Evolutionary conservation across 2,329 filamentous ascomycete species (phyloP).

Genomic region (Colletotrichum tabaci): DNA sequence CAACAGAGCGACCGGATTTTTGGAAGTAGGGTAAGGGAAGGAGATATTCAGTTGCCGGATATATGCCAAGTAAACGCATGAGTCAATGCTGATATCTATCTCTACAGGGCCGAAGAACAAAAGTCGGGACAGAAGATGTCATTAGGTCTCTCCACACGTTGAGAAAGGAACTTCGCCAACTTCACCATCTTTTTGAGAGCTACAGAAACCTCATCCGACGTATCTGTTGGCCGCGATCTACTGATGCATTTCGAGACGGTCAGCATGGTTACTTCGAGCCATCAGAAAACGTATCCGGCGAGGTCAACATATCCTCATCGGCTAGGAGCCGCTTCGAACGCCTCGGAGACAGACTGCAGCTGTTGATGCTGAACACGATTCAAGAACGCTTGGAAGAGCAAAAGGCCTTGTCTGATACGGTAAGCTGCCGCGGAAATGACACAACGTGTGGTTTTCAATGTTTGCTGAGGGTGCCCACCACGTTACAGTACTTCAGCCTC

Average conservation of each 20-base stretch:
- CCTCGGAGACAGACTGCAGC: conserved; percentile 70
- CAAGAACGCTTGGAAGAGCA: conserved; percentile 78
- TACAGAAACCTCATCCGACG: conserved; percentile 73
- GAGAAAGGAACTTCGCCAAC: conserved; percentile 71
- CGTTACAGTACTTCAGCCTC: conserved; percentile 79
- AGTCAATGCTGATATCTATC: conserved; percentile 24
- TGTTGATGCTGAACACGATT: conserved; percentile 74
- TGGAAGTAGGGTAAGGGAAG: conserved; percentile 51
- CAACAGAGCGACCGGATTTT: conserved; percentile 54
- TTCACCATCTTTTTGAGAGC: conserved; percentile 72
- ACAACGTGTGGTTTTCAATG: neutral
- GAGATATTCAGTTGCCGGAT: neutral
- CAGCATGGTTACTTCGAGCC: neutral
- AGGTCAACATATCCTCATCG: conserved; percentile 56
- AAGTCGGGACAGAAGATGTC: conserved; percentile 65
- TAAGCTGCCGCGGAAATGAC: conserved; percentile 52
- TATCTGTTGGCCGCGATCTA: conserved; percentile 64
- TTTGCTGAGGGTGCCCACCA: conserved; percentile 35
- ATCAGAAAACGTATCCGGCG: neutral
- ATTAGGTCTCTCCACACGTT: conserved; percentile 71
- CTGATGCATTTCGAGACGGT: conserved; percentile 19
- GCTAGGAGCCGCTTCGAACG: conserved; percentile 72
- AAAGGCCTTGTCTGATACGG: conserved; percentile 77
- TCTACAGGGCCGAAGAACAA: conserved; percentile 40
- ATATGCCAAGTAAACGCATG: neutral